Evolutionary conservation across 345 rosid species (phyloP).

Genomic region (Hypericum perforatum): DNA sequence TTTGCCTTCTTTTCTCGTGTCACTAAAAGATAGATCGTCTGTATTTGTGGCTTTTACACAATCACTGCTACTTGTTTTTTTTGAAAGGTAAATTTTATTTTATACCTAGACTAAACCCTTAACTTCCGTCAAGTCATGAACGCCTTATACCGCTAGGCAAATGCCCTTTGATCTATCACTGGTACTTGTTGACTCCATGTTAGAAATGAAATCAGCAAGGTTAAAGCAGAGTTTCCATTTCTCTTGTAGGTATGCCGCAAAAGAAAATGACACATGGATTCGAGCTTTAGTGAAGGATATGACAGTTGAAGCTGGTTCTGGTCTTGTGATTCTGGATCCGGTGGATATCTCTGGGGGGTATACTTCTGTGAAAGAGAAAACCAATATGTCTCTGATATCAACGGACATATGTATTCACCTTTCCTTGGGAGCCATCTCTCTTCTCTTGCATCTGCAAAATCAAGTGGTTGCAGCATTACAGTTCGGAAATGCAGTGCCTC

Average conservation of each 20-base stretch:
- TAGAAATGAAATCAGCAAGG: no score
- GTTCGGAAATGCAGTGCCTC: constrained; percentile 76
- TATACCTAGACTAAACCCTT: no score
- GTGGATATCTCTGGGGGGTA: constrained; percentile 87
- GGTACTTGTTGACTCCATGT: no score
- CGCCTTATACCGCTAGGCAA: no score
- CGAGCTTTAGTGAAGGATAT: constrained; percentile 78
- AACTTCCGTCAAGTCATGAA: no score
- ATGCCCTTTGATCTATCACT: no score
- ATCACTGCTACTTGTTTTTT: no score
- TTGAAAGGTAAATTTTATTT: no score
- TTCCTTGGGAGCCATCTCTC: constrained; percentile 79
- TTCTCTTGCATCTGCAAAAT: constrained; percentile 71
- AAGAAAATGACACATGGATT: constrained; percentile 90
- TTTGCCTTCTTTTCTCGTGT: no score
- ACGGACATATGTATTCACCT: constrained; percentile 82
- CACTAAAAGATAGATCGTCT: no score
- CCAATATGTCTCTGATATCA: constrained; percentile 70
- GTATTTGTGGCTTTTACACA: no score
- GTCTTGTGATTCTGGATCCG: constrained; percentile 82
- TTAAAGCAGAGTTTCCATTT: neutral
- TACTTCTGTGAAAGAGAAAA: constrained; percentile 84
- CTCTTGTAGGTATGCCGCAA: constrained; percentile 70
- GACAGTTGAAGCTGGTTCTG: constrained; percentile 90
- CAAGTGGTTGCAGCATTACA: constrained; percentile 76